phyloP scores from a whole-genome alignment of 768 basidiomycete species.

The Tylopilus sp. region DNA sequence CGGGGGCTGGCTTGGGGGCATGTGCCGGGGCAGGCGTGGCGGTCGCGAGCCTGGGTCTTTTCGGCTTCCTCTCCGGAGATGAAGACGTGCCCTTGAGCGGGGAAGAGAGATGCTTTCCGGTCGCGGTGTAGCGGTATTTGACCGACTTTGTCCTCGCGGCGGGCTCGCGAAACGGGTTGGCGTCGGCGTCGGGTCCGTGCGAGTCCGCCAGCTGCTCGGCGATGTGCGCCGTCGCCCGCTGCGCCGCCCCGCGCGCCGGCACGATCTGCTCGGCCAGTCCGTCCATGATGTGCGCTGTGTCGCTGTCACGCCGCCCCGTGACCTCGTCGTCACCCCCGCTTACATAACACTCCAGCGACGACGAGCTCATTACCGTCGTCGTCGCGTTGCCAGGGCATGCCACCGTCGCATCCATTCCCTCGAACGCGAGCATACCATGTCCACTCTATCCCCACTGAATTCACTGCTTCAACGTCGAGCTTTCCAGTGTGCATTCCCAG shows the following conservation, averaged over 20 bases:
- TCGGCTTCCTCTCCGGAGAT: slow-evolving; percentile 28
- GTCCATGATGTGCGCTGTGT: slow-evolving; percentile 8
- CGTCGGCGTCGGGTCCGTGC: slow-evolving; percentile 23
- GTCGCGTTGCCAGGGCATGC: too few species aligned
- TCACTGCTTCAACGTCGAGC: slow-evolving; percentile 6
- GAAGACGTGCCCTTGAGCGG: slow-evolving; percentile 31
- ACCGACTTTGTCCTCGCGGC: slow-evolving; percentile 22
- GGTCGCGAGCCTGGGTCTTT: background rate
- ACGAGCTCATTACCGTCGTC: background rate
- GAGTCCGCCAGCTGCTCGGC: slow-evolving; percentile 32
- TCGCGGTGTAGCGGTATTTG: slow-evolving; percentile 33
- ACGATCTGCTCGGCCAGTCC: slow-evolving; percentile 12
- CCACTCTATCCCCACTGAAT: slow-evolving; percentile 24
- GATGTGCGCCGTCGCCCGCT: slow-evolving; percentile 32
- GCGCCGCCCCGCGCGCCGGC: slow-evolving; percentile 34
- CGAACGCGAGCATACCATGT: slow-evolving; percentile 1
- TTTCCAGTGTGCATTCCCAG: slow-evolving; percentile 14
- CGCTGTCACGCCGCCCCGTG: slow-evolving; percentile 18
- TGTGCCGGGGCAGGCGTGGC: slow-evolving; percentile 13
- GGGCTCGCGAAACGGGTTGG: slow-evolving; percentile 27
- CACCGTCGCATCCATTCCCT: slow-evolving; percentile 11
- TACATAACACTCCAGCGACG: slow-evolving; percentile 12
- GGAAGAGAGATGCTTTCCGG: slow-evolving; percentile 33
- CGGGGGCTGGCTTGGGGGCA: slow-evolving; percentile 4
- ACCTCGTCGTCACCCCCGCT: slow-evolving; percentile 9